Evolutionary conservation across 208 protist genomes (phyloP).

Genomic region (Acanthamoeba rhysodes): DNA sequence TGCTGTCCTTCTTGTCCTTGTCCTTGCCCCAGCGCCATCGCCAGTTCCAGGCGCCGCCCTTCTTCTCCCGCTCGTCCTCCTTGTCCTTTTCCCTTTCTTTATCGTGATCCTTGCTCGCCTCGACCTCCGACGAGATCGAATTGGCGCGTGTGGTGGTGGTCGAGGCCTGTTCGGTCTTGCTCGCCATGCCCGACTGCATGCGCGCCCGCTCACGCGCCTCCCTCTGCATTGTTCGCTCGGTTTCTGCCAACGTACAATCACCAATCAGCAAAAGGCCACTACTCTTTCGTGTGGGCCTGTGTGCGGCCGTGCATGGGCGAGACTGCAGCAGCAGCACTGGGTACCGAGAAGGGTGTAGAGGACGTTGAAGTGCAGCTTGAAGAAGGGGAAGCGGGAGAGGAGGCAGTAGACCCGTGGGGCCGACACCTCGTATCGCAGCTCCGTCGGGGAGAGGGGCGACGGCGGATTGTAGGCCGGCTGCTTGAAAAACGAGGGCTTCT

Average conservation of each 20-base stretch:
- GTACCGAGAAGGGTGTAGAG: slow-evolving; percentile 52
- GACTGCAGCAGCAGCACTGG: not conserved
- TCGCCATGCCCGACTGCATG: not conserved
- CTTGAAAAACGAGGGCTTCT: slow-evolving; percentile 53
- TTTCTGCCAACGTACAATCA: too few relatives aligned
- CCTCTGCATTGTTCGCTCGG: not conserved
- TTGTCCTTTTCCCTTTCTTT: not conserved
- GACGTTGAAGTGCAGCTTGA: slow-evolving; percentile 56
- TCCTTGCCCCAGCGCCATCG: slow-evolving; percentile 42
- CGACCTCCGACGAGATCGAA: not conserved
- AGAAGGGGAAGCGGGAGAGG: slow-evolving; percentile 44
- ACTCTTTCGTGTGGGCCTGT: too few relatives aligned
- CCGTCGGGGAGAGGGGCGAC: not conserved
- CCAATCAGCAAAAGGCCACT: too few relatives aligned
- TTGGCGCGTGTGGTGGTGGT: not conserved
- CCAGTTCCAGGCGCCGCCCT: slow-evolving; percentile 25
- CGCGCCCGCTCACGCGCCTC: not conserved
- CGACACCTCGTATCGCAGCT: slow-evolving; percentile 32
- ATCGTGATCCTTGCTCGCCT: not conserved
- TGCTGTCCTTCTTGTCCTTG: slow-evolving; percentile 56
- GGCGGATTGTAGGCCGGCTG: slow-evolving; percentile 33
- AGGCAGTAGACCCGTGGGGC: slow-evolving; percentile 44
- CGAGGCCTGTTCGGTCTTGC: not conserved
- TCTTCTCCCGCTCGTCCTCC: not conserved
- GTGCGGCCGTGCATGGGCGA: too few relatives aligned